Evolutionary conservation across 345 rosid species (phyloP), one percentile per base, ranked within the genome.

Genomic region (Syzygium oleosum): DNA sequence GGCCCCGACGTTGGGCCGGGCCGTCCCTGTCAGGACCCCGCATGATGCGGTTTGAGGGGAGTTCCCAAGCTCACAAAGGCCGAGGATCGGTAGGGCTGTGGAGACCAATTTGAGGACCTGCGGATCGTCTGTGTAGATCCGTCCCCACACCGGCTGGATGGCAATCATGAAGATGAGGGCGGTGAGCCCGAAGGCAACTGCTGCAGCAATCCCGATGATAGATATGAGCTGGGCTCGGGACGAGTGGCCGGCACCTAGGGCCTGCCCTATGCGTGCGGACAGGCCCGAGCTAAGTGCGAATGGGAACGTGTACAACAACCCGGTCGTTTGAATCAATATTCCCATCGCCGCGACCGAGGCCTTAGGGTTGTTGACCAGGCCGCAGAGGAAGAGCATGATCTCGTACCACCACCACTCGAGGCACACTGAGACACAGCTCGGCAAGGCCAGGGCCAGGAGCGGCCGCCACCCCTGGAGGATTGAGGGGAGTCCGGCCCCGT

Each of bases 341-440:
- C 98, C 99, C 90, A 94, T 95, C 2, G 98, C 98, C 9, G 97
- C 93, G 4, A 97, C 94, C 5, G 94, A 90, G 2, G 94, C 98
- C 90, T 94, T 92, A 3, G 99, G 98, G 86, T 96, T 91, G 43
- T 85, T 84, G 56, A 97, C 94, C 53, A 95, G 88, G 78, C 98
- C 98, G 13, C 99, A 97, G 25, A 97, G 95, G 68, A 97, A 95
- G 86, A 97, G 85, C 94, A 97, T 95, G 43, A 97, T 95, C 94
- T 96, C 99, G 84, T 97, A 97, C 98, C 98, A 97, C 99, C 99
- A 96, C 96, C 97, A 97, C 88, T 97, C 98, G 89, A 97, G 91
- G 87, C 99, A 97, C 53, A 97, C 99, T 1, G 98, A 96, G 29
- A 94, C 51, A 5, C 94, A 92, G 83, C 98, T 95, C 41, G 98